Evolutionary conservation across 2,329 filamentous ascomycete species (phyloP), one percentile per base, ranked within the genome.

Genomic region (Plectosphaerella plurivora): DNA sequence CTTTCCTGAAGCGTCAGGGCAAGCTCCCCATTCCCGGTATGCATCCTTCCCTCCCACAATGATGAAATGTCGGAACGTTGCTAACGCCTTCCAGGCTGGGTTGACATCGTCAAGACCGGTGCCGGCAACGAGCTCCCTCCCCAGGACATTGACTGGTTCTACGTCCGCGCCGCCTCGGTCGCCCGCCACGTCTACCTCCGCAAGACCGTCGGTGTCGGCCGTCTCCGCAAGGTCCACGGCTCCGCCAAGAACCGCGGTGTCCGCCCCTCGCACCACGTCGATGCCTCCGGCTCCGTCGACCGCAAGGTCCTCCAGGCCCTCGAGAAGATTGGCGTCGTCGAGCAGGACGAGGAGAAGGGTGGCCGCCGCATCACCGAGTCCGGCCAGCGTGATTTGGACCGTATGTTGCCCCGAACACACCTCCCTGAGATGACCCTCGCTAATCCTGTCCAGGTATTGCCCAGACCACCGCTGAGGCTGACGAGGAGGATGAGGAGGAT

Each of bases 91-190:
- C 48, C 56, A 95, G 91, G 91, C 82, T 97, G 93, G 93, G 93
- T 97, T 76, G 94, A 99, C 75, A 97, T 93, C 71, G 94, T 97
- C 81, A 99, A 99, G 89, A 97, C 93, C 66, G 93, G 91, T 69
- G 84, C 87, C 73, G 88, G 89, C 74, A 96, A 96, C 80, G 94
- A 99, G 83, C 89, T 99, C 67, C 93, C 93, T 70, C 94, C 93
- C 70, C 92, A 97, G 86, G 88, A 92, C 76, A 90, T 92, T 73
- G 94, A 99, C 85, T 99, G 94, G 94, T 95, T 86, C 82, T 89
- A 86, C 77, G 76, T 86, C 73, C 92, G 94, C 72, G 92, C 93
- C 68, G 94, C 94, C 67, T 86, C 93, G 63, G 88, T 99, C 73
- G 94, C 94, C 70, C 91, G 92, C 72, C 93, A 97, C 84, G 87